These are phyloP conservation scores for Lactarius quietus DNA, from an alignment of 768 basidiomycete genomes.

Conservation along the genomic window DNA sequence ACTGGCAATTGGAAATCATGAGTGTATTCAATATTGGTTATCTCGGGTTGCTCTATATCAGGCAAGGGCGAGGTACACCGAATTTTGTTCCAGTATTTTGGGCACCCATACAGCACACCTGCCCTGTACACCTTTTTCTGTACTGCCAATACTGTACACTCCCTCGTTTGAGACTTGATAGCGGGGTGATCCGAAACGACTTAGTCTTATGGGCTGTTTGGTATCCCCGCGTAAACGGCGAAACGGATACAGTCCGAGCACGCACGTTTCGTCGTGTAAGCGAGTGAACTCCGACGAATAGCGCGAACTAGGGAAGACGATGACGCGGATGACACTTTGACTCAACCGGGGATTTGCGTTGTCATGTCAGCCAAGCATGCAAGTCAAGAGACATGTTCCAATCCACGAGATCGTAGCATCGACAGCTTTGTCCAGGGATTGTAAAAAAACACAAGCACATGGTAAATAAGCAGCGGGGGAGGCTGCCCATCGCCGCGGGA, in stretches of 20 bases:
- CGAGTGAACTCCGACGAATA: not conserved
- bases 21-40: too few species aligned
- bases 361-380: too few species aligned
- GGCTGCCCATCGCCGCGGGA: too few species aligned
- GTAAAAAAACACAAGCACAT: not conserved
- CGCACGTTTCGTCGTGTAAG: not conserved
- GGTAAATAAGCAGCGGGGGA: too few species aligned
- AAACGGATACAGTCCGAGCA: not conserved
- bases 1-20: not conserved
- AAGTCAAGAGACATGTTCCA: not conserved
- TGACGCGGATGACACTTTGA: not conserved
- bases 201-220: not conserved
- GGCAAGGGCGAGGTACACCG: not conserved
- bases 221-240: not conserved
- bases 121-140: too few species aligned
- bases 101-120: not conserved
- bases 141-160: too few species aligned
- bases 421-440: not conserved
- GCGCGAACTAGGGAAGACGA: not conserved
- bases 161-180: not conserved
- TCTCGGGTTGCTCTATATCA: not conserved
- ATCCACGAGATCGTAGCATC: not conserved
- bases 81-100: not conserved
- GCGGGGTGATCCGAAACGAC: not conserved
- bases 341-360: not conserved